Evolutionary conservation across 1,139 yeast genomes (phyloP).

Genomic region (Geotrichum carabidarum): DNA sequence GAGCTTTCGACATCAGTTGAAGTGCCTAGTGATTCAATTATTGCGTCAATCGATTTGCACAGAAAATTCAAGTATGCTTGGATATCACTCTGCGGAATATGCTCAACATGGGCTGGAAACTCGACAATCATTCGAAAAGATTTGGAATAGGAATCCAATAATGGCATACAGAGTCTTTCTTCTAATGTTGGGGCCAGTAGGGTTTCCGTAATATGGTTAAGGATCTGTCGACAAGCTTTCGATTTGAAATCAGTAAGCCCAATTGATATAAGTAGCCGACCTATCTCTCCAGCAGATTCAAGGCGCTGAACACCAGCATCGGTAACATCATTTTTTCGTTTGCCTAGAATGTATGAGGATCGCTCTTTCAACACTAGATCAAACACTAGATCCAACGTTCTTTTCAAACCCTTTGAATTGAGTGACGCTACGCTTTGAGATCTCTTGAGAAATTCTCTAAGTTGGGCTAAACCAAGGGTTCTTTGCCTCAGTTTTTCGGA

Average conservation of each 20-base stretch:
- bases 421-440: slow-evolving; percentile 8
- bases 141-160: slow-evolving; percentile 13
- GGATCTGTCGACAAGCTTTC: slow-evolving; percentile 4
- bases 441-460: slow-evolving; percentile 8
- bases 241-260: slow-evolving; percentile 10
- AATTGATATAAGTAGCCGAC: slow-evolving; percentile 4
- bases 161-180: slow-evolving; percentile 15
- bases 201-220: slow-evolving; percentile 11
- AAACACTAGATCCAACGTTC: slow-evolving; percentile 4
- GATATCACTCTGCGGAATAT: slow-evolving; percentile 1
- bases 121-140: slow-evolving; percentile 13
- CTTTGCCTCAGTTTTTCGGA: slow-evolving; percentile 17
- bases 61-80: slow-evolving; percentile 7
- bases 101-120: slow-evolving; percentile 13
- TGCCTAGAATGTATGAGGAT: slow-evolving; percentile 4
- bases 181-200: slow-evolving; percentile 8
- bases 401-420: slow-evolving; percentile 1
- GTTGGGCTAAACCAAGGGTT: slow-evolving; percentile 14
- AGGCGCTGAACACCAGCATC: slow-evolving; percentile 13
- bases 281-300: slow-evolving; percentile 9
- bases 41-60: slow-evolving; percentile 13
- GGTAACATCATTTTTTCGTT: slow-evolving; percentile 4
- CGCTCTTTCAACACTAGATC: slow-evolving; percentile 12
- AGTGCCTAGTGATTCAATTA: slow-evolving; percentile 7
- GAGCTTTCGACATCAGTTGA: slow-evolving; percentile 1